Evolutionary conservation across 345 rosid genomes (phyloP).

Genomic region (Eucalyptus virginea): DNA sequence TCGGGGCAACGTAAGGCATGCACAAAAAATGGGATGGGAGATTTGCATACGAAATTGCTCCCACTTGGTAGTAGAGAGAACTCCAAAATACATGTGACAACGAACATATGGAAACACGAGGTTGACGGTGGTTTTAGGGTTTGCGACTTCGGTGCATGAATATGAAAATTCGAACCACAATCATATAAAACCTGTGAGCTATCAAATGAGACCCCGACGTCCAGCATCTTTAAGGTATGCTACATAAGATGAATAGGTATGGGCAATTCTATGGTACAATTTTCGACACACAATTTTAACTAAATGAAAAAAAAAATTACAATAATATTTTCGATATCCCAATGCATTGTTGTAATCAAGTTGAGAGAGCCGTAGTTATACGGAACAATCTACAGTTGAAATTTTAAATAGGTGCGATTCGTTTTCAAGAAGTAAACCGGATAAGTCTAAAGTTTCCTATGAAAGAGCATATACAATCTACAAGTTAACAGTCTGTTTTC

Average conservation of each 20-base stretch:
- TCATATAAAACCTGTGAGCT: not conserved
- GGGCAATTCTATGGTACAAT: not conserved
- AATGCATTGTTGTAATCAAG: not conserved
- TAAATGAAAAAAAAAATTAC: not conserved
- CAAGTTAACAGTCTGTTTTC: not conserved
- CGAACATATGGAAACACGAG: not conserved
- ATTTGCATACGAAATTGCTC: not conserved
- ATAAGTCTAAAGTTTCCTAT: rapidly evolving
- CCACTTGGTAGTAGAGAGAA: not conserved
- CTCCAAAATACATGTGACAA: not conserved
- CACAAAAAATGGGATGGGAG: not conserved
- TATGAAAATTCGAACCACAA: not conserved
- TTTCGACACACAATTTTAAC: not conserved
- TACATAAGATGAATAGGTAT: not conserved
- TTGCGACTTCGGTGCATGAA: not conserved
- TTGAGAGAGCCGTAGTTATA: no score
- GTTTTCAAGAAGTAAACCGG: not conserved
- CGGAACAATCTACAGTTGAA: not conserved
- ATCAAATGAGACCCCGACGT: not conserved
- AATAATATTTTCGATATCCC: not conserved
- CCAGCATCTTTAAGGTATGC: not conserved
- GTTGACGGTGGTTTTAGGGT: not conserved
- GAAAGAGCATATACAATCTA: not conserved
- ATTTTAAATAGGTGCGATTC: no score
- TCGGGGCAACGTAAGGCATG: not conserved